Evolutionary conservation across 2,329 filamentous ascomycete genomes (phyloP).

Genomic region (Pseudogymnoascus sp.): DNA sequence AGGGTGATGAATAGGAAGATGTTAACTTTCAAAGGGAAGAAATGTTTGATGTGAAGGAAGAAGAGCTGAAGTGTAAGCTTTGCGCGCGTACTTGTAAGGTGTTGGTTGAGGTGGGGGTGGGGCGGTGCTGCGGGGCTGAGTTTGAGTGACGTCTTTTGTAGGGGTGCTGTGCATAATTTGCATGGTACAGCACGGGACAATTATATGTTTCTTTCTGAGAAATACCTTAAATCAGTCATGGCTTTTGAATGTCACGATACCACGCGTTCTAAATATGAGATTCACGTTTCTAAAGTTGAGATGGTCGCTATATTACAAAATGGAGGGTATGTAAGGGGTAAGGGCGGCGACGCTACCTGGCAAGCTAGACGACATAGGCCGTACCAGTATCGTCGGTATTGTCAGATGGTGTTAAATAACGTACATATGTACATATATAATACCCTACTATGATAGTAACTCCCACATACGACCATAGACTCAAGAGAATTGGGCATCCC

Average conservation of each 20-base stretch:
- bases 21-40: not conserved
- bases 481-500: too few species aligned
- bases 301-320: not conserved
- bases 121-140: constrained; percentile 5
- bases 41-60: not conserved
- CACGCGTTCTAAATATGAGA: too few species aligned
- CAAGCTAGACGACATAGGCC: not conserved
- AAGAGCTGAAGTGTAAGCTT: not conserved
- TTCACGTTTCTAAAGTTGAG: too few species aligned
- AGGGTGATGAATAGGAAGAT: not conserved
- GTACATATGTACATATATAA: too few species aligned
- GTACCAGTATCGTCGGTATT: too few species aligned
- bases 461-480: too few species aligned
- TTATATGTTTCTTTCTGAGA: not conserved
- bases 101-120: not conserved
- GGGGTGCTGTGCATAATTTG: not conserved
- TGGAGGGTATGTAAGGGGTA: not conserved
- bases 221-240: not conserved
- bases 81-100: not conserved
- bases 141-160: not conserved
- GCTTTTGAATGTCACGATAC: not conserved
- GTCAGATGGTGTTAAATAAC: too few species aligned
- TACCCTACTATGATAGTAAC: too few species aligned
- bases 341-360: not conserved
- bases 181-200: not conserved